Percentiles rank a stretch among this genome's conserved stretches.
Conservation (phyloP, 2,329 filamentous ascomycete genomes). For the Paracamarosporium sp. region DNA sequence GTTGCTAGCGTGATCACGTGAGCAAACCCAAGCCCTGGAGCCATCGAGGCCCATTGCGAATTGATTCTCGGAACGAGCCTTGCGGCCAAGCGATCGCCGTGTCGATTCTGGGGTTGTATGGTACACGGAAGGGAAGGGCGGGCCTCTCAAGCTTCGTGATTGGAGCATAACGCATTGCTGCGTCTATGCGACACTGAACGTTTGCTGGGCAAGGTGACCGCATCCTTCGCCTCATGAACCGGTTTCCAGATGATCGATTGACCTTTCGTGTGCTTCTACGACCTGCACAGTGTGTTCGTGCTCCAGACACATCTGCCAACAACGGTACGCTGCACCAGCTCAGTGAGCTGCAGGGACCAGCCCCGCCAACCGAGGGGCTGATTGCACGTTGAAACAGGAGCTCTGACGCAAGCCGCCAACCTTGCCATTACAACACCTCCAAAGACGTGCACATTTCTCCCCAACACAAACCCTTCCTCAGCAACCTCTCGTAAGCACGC, state of each 20-base stretch:
- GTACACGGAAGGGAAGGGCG: no score
- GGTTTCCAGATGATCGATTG: no score
- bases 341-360: neutral
- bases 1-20: neutral
- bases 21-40: no score
- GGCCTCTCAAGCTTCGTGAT: no score
- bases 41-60: no score
- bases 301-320: no score
- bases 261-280: no score
- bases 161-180: no score
- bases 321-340: neutral
- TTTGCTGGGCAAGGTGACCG: neutral
- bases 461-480: neutral
- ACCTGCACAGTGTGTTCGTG: no score
- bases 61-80: no score
- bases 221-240: neutral
- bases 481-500: neutral
- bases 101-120: no score
- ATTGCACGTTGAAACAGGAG: conserved; percentile 8
- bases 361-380: conserved; percentile 7
- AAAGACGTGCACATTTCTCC: neutral
- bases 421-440: neutral
- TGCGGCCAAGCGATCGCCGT: no score
- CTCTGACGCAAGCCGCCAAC: conserved; percentile 4
- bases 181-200: neutral